These are phyloP conservation scores for Daedalea quercina DNA, from an alignment of 768 basidiomycete genomes.

Conservation along the genomic window DNA sequence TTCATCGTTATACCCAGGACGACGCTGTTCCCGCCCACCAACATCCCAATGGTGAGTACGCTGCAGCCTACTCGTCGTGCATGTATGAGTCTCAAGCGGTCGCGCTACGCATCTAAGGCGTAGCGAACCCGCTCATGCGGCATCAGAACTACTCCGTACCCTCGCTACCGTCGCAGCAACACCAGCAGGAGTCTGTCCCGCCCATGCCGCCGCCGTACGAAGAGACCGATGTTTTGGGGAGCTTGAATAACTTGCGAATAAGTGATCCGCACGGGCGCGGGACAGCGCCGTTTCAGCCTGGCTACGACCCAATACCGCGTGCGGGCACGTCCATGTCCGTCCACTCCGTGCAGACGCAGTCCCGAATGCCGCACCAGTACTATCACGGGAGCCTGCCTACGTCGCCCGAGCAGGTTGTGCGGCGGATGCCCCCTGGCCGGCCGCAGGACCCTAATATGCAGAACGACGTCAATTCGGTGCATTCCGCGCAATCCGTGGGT, in stretches of 20 bases:
- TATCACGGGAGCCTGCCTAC: conserved; percentile 9
- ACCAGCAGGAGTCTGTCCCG: conserved; percentile 14
- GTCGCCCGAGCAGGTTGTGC: conserved; percentile 14
- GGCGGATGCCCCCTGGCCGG: conserved; percentile 14
- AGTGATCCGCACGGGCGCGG: conserved; percentile 33
- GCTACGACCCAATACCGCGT: conserved; percentile 43
- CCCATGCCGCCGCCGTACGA: conserved; percentile 34
- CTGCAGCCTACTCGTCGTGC: background rate
- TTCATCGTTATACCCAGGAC: conserved; percentile 2
- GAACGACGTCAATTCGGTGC: conserved; percentile 10
- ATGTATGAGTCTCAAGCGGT: background rate
- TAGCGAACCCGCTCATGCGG: conserved; percentile 27
- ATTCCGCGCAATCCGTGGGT: conserved; percentile 19
- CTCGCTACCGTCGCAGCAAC: conserved; percentile 33
- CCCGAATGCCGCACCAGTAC: conserved; percentile 8
- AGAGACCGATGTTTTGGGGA: conserved; percentile 39
- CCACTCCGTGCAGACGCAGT: conserved; percentile 21
- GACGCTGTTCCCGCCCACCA: background rate
- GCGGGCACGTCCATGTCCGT: conserved; percentile 54
- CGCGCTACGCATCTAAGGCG: background rate
- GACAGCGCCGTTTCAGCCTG: conserved; percentile 1
- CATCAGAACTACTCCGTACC: conserved; percentile 44
- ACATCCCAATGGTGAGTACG: conserved; percentile 9
- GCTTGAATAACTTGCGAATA: conserved; percentile 50
- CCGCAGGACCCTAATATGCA: conserved; percentile 4